Evolutionary conservation across 2,329 filamentous ascomycete genomes (phyloP), one percentile per base, ranked within the genome.

Genomic region (Penicillium brevicompactum): DNA sequence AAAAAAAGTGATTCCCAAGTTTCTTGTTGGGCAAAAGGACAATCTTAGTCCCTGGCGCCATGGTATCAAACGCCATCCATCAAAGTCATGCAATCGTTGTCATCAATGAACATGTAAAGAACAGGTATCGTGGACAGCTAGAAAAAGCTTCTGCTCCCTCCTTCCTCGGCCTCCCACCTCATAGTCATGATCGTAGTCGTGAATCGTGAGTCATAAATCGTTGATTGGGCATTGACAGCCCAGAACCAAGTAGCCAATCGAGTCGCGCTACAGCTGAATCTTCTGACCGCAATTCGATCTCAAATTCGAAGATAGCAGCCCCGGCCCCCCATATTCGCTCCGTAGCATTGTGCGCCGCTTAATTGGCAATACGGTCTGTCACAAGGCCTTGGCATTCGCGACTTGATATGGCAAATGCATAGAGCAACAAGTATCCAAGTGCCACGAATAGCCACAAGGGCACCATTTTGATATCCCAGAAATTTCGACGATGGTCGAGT

Each of bases 381-480:
- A 53, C 38, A 46, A 61, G 4, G 38, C 31, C 34, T 32, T 53
- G 40, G 45, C 41, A 30, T 37, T 62, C 49, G n/a, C 61, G 60
- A 38, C 48, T 50, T 56, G 69, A 62, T 44, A 66, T 55, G 18
- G 70, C 70, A 51, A 73, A 72, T 21, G 69, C 70, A 52, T 72
- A 73, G 16, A 73, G 61, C 14, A 73, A 64, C 47, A 73, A 53
- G 54, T 73, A 73, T 16, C 70, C 68, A 40, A 72, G 61, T 27
- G 65, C 69, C n/a, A 73, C 67, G 51, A 73, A 68, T 38, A 73
- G 56, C 68, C 69, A 72, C 41, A 73, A 50, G 6, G 57, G 51
- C 16, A 56, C 69, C 70, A 72, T 72, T 8, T 38, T 43, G 34
- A 37, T 14, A 37, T 3, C 4, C n/a, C n/a, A n/a, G 7, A 7